Base-by-base conservation (phyloP, 2,329 filamentous ascomycete species). In the Colletotrichum viniferum region DNA sequence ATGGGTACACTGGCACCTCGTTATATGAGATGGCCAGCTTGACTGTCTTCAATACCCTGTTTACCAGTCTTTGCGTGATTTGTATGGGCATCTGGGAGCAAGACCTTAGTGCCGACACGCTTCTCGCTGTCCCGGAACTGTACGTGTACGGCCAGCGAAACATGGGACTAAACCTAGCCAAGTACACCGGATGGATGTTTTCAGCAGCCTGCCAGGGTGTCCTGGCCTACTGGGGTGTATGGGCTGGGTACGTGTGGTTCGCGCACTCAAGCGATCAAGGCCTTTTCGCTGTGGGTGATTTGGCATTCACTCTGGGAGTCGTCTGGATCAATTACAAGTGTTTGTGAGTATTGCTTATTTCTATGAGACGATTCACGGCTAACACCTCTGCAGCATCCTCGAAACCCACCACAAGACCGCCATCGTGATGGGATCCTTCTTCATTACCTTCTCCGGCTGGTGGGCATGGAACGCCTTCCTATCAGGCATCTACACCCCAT, bases 1-100 rank as follows among this genome's bases (percentile, higher is more conserved):
- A 93, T 43, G 96, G 96, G 10, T 98, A 97, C 82, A 97, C 94
- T 0, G 96, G 96, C 1, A 98, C 96, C 1, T 97, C 94, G 69
- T 88, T 98, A 24, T 98, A 98, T 86, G 96, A 98, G 83, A 91
- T 91, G 3, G 96, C 94, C 86, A 95, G 93, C 77, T 85, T 98
- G 81, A 97, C 94, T 62, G 95, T 98, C 82, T 96, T 98, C 87
- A 98, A 98, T 82, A 97, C 95, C 2, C 90, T 98, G 14, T 98
- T 98, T 84, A 98, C 96, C 1, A 97, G 94, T 74, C 87, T 98
- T 4, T 93, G 94, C 56, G 95, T 97, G 28, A 97, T 98, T 77
- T 94, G 97, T 80, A 90, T 98, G 77, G 96, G 96, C 13, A 93
- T 98, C 21, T 98, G 97, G 85, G 96, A 98, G 81, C 95, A 98